Base-by-base conservation (phyloP, 2,329 filamentous ascomycete genomes). In the Aspergillus spinulosporus region DNA sequence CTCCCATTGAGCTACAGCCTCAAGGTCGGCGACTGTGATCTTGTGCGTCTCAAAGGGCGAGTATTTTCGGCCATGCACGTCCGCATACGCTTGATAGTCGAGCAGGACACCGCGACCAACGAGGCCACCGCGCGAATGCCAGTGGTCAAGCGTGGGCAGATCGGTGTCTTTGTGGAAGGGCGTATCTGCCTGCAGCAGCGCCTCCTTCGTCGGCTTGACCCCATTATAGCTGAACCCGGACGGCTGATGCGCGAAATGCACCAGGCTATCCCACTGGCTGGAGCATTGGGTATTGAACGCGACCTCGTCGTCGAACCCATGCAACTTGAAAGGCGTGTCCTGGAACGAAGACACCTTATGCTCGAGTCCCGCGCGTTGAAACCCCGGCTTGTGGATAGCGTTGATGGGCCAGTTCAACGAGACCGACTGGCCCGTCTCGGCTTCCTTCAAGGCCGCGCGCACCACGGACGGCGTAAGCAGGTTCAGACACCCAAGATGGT, bases 21-120 rank as follows among this genome's bases (percentile, higher is more conserved):
- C 57, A 4, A 68, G 56, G 9, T 67, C 62, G 2, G 46, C 9
- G 3, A 50, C 36, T 3, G 58, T 54, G 2, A 68, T 65, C 2
- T 56, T 57, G 46, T 60, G 62, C 1, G 49, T 53, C 12, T 82
- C 84, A 60, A 81, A 78, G 1, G 84, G 73, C 56, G 87, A 79
- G 39, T 84, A 84, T 47, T 76, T 64, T 52, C 87, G 81, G 36
- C 79, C 80, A 45, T 85, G 78, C 37, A 73, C 72, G 14, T 76
- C 76, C 1, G 86, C 62, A 80, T 86, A 90, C 6, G 70, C 61
- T 49, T 74, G 76, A 52, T 80, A 85, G 65, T 86, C 84, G 0
- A 83, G 67, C 0, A 84, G 69, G 2, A 83, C 72, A 15, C 80
- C 80, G 0, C 81, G 75, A 2, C 80, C 80, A 9, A 39, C 77